Base-by-base conservation (phyloP, 2,329 filamentous ascomycete species). In the Talaromyces sp. region DNA sequence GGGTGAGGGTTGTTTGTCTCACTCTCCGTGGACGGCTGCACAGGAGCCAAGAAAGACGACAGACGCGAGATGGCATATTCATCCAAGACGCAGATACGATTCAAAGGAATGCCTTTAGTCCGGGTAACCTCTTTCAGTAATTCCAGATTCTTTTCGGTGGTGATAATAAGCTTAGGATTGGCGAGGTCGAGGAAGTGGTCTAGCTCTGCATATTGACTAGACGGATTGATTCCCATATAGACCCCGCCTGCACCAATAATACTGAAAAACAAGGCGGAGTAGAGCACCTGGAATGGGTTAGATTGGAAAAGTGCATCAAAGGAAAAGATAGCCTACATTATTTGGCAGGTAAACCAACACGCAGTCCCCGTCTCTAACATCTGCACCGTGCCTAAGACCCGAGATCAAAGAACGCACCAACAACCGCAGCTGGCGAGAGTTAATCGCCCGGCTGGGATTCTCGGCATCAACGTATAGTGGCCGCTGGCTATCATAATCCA, bases 201-300 rank as follows among this genome's bases (percentile, higher is more conserved):
- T 15, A 84, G 69, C 69, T 84, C 81, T 28, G 75, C 65, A 8
- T 72, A 69, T 36, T 78, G 81, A 64, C 79, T 82, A 15, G 75
- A 73, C 4, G 79, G 76, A 65, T 84, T 84, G 17, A 79, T 77
- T n/a, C 81, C 81, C 64, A 81, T 80, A 68, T 80, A 82, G 47
- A 80, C 71, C 57, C 78, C 80, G 17, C 78, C 78, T 39, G 78
- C 76, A 27, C 78, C 80, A 64, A 82, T 77, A 59, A 75, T 71
- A 39, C 68, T 65, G 62, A 72, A 75, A 60, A 76, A 75, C 11
- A 76, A 67, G 19, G 74, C 72, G 54, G 73, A 73, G 64, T 76
- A 76, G 62, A 75, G 63, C 62, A 76, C 73, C 74, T 76, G 39
- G 9, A 28, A 25, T 32, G 47, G 1, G 33, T 30, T 13, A 60